Conservation (phyloP, 108 stramenopile genomes). For the Conticribra guillardii region DNA sequence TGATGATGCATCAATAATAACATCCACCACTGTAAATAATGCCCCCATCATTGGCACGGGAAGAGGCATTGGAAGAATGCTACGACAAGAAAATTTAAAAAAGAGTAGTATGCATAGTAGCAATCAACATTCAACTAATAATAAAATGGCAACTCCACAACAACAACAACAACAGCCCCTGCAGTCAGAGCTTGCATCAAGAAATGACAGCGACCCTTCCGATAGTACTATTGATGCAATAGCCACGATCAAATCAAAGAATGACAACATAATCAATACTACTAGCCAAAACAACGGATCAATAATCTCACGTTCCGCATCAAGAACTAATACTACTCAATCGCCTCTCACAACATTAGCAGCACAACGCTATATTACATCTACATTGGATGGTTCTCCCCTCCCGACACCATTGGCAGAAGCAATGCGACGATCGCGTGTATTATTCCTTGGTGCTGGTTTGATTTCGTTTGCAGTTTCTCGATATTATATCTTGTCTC, state of each 20-base stretch:
- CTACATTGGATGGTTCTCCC: conserved; percentile 33
- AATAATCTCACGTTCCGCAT: no score
- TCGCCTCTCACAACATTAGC: no score
- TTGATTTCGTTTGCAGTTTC: conserved; percentile 20
- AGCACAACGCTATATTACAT: no score
- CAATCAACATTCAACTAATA: neutral
- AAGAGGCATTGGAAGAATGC: conserved; percentile 18
- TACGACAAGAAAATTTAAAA: conserved; percentile 34
- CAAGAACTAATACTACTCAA: no score
- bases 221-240: no score
- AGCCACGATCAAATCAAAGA: neutral
- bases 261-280: neutral
- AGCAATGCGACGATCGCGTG: conserved; percentile 39
- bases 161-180: neutral
- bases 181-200: neutral
- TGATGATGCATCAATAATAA: neutral
- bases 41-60: conserved; percentile 1
- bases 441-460: conserved; percentile 35
- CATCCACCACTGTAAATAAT: neutral
- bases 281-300: no score
- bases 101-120: conserved; percentile 12
- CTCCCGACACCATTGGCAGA: conserved; percentile 41
- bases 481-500: neutral
- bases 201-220: no score
- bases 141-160: neutral